Base-by-base conservation (phyloP, 2,329 filamentous ascomycete genomes). In the Clarireedia sp. region DNA sequence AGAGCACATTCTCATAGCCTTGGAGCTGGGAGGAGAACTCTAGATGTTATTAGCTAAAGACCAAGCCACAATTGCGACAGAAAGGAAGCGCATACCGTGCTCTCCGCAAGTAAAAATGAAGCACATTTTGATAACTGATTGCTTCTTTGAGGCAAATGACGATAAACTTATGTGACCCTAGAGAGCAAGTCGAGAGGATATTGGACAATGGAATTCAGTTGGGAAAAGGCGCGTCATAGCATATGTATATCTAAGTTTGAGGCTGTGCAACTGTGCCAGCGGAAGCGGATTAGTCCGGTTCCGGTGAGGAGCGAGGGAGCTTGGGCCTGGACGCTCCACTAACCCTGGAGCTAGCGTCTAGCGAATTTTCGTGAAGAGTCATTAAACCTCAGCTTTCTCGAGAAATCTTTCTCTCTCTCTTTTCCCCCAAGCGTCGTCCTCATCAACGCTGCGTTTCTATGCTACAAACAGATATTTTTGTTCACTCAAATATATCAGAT, bases 391-490 rank as follows among this genome's bases (percentile, higher is more conserved):
- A 41, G 38, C 6, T 17, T 23, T 48, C 17, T 23, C 2, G 5
- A 0, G n/a, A 38, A 50, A 23, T 26, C 19, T 48, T 48, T 36
- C 19, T 51, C 48, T 49, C 49, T 36, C 53, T 57, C 46, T 52
- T 62, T 12, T 49, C 71, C 72, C 66, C 65, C 75, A 70, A 72
- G 85, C 83, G 84, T 82, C 86, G 83, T 85, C 87, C 87, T 86
- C 81, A 79, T 83, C 86, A 91, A 89, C 81, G 89, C 88, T 87
- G 87, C 87, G 87, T 91, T 91, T 91, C 88, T 89, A 90, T 91
- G 88, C 88, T 86, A 86, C 86, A 88, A 81, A 82, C 81, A 76
- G 79, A 89, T 77, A 77, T 65, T 19, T 60, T 54, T 55, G 49
- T 54, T 67, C 62, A 70, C 68, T 63, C 64, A 56, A 57, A 37